Percentiles rank a stretch among this genome's conserved stretches.
These are phyloP conservation scores for Debaryomyces maramus DNA, from an alignment of 805 yeast genomes.

Conservation along the genomic window DNA sequence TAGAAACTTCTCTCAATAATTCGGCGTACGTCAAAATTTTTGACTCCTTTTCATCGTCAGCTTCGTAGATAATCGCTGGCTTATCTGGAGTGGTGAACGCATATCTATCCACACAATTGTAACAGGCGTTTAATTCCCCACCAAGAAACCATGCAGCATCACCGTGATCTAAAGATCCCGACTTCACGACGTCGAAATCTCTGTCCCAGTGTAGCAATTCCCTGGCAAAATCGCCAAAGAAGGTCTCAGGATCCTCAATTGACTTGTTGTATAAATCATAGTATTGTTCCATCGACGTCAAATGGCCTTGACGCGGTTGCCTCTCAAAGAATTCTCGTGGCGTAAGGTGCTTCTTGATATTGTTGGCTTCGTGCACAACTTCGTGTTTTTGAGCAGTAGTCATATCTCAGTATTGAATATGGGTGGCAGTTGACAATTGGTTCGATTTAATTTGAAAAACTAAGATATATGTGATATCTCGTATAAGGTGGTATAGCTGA, in stretches of 20 bases:
- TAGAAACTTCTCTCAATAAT: slow-evolving; percentile 66
- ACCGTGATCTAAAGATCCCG: slow-evolving; percentile 61
- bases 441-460: not conserved
- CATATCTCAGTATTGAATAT: slow-evolving; percentile 14
- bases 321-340: slow-evolving; percentile 55
- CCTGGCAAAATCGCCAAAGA: slow-evolving; percentile 77
- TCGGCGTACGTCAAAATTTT: slow-evolving; percentile 66
- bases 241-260: slow-evolving; percentile 72
- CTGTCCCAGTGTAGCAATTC: slow-evolving; percentile 77
- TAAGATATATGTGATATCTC: too few species aligned
- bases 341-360: slow-evolving; percentile 47
- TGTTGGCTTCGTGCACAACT: slow-evolving; percentile 64
- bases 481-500: too few species aligned
- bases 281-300: slow-evolving; percentile 67
- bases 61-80: slow-evolving; percentile 76
- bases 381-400: slow-evolving; percentile 33
- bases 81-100: slow-evolving; percentile 71
- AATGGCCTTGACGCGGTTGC: slow-evolving; percentile 62
- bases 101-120: slow-evolving; percentile 81
- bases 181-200: slow-evolving; percentile 64
- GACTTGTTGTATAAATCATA: slow-evolving; percentile 68
- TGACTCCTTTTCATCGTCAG: slow-evolving; percentile 72
- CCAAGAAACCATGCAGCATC: slow-evolving; percentile 72
- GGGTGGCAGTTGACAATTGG: not conserved
- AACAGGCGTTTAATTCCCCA: slow-evolving; percentile 78